These are phyloP conservation scores for Nectriaceae sp. DNA, from an alignment of 2,329 filamentous ascomycete genomes.

Conservation along the genomic window DNA sequence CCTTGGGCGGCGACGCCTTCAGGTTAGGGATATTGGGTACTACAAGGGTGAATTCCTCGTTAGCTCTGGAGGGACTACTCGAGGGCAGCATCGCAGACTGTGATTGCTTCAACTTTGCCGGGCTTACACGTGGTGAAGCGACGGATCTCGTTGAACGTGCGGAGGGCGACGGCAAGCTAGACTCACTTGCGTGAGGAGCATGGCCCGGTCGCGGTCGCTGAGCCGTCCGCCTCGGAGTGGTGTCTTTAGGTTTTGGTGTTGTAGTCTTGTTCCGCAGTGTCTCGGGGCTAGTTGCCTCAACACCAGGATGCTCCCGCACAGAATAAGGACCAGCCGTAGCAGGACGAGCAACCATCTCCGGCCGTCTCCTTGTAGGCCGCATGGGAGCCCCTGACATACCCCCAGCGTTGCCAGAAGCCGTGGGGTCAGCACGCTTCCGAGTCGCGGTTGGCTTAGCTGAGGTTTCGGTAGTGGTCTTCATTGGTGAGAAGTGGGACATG, in stretches of 20 bases:
- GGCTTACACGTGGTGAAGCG: conserved; percentile 45
- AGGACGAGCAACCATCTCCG: conserved; percentile 59
- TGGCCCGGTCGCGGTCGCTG: conserved; percentile 51
- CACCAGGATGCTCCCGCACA: conserved; percentile 50
- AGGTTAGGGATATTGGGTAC: conserved; percentile 48
- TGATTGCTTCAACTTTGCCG: conserved; percentile 40
- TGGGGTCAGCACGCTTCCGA: conserved; percentile 46
- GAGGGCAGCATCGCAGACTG: conserved; percentile 29
- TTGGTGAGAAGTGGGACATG: conserved; percentile 62
- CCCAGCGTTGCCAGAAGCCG: conserved; percentile 49
- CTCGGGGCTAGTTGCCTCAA: conserved; percentile 48
- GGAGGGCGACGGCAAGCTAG: conserved; percentile 49
- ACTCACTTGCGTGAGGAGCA: conserved; percentile 52
- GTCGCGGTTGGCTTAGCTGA: conserved; percentile 36
- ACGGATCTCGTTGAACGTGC: conserved; percentile 35
- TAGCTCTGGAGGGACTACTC: conserved; percentile 48
- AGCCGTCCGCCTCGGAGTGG: conserved; percentile 54
- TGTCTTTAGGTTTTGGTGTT: conserved; percentile 52
- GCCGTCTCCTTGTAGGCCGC: conserved; percentile 59
- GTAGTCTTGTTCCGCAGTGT: conserved; percentile 46
- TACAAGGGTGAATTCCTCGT: conserved; percentile 57
- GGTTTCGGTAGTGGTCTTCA: conserved; percentile 38
- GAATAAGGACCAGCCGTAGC: conserved; percentile 69
- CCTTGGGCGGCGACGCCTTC: conserved; percentile 33
- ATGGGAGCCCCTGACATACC: conserved; percentile 66